Percentiles rank a stretch among this genome's conserved stretches.
These are phyloP conservation scores for Heterobasidion annosum DNA, from an alignment of 1,284 basidiomycete genomes.

Conservation along the genomic window DNA sequence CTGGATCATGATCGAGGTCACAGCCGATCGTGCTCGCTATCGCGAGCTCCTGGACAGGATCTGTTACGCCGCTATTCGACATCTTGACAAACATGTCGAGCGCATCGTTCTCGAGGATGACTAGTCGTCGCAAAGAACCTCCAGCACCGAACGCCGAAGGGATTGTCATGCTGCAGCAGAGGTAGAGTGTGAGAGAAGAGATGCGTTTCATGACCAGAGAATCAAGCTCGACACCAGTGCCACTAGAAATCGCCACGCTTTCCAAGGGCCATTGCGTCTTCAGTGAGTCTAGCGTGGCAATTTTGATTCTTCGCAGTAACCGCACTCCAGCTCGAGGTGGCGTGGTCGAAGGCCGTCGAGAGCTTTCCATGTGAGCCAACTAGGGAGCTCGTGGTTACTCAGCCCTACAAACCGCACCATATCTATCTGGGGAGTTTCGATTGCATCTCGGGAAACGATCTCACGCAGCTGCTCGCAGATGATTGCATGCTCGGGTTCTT, in stretches of 20 bases:
- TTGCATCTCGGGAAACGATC: not conserved
- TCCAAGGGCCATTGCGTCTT: not conserved
- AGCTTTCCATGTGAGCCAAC: not conserved
- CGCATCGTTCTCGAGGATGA: not conserved
- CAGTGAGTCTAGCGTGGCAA: not conserved
- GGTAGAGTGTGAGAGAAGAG: not conserved
- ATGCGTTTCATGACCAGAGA: not conserved
- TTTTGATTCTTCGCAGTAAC: not conserved
- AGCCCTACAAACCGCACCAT: not conserved
- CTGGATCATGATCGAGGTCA: not conserved
- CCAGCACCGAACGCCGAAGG: not conserved
- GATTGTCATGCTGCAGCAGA: not conserved
- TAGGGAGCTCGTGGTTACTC: not conserved
- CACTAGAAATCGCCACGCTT: not conserved
- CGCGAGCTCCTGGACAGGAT: not conserved
- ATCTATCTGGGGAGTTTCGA: not conserved
- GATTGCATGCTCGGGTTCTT: not conserved
- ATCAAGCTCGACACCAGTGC: not conserved
- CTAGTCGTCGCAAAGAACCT: not conserved
- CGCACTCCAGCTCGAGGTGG: not conserved
- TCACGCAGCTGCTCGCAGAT: not conserved
- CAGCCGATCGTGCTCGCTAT: not conserved
- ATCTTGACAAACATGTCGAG: not conserved
- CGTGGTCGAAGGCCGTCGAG: not conserved
- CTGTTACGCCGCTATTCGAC: not conserved